phyloP scores from a whole-genome alignment of 2,329 filamentous ascomycete species.

The Hymenoscyphus repandus region DNA sequence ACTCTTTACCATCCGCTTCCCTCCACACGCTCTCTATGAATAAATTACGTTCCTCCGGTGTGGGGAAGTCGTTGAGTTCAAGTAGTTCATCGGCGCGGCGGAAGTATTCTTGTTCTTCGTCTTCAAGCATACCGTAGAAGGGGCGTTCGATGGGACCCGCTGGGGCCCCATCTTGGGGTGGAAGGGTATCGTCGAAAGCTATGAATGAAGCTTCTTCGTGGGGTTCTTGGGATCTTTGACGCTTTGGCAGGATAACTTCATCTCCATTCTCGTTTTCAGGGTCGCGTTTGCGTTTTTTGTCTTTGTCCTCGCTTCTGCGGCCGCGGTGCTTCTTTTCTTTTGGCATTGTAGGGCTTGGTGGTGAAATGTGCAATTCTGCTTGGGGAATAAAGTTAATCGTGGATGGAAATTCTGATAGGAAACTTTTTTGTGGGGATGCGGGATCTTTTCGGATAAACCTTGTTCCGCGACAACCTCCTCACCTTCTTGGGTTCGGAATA shows the following conservation, averaged over 20 bases:
- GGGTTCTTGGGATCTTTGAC: slow-evolving; percentile 29
- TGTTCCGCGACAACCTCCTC: no score
- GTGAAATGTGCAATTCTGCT: not conserved
- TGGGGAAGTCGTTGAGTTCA: slow-evolving; percentile 81
- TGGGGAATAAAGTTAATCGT: not conserved
- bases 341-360: slow-evolving; percentile 40
- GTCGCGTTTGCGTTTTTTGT: slow-evolving; percentile 45
- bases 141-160: slow-evolving; percentile 25
- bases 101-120: slow-evolving; percentile 95
- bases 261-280: slow-evolving; percentile 32
- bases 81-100: slow-evolving; percentile 83
- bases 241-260: slow-evolving; percentile 31
- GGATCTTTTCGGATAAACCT: not conserved
- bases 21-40: slow-evolving; percentile 79
- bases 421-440: not conserved
- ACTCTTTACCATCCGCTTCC: slow-evolving; percentile 85
- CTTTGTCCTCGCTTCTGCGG: slow-evolving; percentile 44
- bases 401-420: not conserved
- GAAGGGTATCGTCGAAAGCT: slow-evolving; percentile 17
- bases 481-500: no score
- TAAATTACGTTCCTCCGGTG: slow-evolving; percentile 63
- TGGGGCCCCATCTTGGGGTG: slow-evolving; percentile 18
- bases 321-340: slow-evolving; percentile 54
- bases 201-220: slow-evolving; percentile 12
- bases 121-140: slow-evolving; percentile 90